These are phyloP conservation scores for Myxozyma mucilagina DNA, from an alignment of 805 yeast genomes.

Conservation along the genomic window DNA sequence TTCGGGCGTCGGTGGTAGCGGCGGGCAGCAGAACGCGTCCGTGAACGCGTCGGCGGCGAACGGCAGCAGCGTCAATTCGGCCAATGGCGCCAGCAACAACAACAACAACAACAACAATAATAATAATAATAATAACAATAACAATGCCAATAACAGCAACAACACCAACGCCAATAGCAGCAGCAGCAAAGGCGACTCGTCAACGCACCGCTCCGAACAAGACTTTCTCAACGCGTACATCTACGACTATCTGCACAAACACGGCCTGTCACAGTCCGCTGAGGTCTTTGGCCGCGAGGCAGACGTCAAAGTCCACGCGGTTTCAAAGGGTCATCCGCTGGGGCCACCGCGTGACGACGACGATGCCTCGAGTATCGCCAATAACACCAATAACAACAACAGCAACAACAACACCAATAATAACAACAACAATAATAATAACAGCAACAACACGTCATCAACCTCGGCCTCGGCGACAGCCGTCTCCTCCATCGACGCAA, in stretches of 20 bases:
- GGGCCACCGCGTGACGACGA: not conserved
- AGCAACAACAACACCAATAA: not conserved
- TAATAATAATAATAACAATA: no score
- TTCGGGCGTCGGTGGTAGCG: slow-evolving; percentile 9
- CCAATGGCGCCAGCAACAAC: slow-evolving; percentile 32
- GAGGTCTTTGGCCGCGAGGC: slow-evolving; percentile 74
- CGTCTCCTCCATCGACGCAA: no score
- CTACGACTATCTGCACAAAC: slow-evolving; percentile 79
- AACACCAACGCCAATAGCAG: slow-evolving; percentile 23
- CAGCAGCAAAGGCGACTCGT: slow-evolving; percentile 14
- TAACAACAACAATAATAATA: not conserved
- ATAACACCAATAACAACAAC: not conserved
- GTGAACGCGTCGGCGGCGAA: slow-evolving; percentile 5
- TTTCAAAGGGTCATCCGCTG: slow-evolving; percentile 34
- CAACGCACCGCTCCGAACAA: slow-evolving; percentile 31
- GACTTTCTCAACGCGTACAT: slow-evolving; percentile 69
- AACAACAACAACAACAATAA: slow-evolving; percentile 25
- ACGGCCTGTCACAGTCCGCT: slow-evolving; percentile 71
- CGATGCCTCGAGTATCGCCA: slow-evolving; percentile 3
- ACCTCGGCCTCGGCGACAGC: no score
- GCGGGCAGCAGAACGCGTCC: slow-evolving; percentile 23
- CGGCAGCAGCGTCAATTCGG: slow-evolving; percentile 27
- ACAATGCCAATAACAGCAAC: slow-evolving; percentile 17
- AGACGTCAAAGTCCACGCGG: slow-evolving; percentile 52
- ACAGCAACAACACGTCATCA: slow-evolving; percentile 8